A percentile compares a stretch with the other conserved stretches of the same genome.
Conservation (phyloP, 805 yeast genomes). For the Starmerella scarabaei region DNA sequence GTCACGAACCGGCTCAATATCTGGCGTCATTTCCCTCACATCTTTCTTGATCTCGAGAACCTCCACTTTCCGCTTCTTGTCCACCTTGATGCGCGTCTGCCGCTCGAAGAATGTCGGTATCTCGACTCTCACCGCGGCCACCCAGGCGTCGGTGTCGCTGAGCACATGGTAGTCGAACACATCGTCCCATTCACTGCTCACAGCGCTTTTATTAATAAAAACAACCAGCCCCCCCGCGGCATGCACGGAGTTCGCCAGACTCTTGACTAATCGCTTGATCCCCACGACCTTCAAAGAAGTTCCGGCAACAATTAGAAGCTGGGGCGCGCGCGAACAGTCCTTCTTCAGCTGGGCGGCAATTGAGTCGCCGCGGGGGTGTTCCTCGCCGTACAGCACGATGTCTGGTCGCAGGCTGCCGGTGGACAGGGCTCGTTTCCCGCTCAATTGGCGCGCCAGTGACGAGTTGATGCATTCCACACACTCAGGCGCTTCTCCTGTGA, state of each 20-base stretch:
- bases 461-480: slow-evolving; percentile 56
- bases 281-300: slow-evolving; percentile 89
- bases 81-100: slow-evolving; percentile 27
- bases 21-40: not conserved
- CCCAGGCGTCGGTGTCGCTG: slow-evolving; percentile 76
- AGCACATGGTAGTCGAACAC: slow-evolving; percentile 67
- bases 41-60: not conserved
- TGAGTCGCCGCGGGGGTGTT: slow-evolving; percentile 77
- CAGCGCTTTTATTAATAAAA: slow-evolving; percentile 56
- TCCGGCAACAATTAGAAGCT: slow-evolving; percentile 75
- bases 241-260: slow-evolving; percentile 56
- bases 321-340: slow-evolving; percentile 55
- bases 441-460: slow-evolving; percentile 41
- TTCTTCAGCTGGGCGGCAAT: slow-evolving; percentile 55
- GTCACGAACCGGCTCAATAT: not conserved
- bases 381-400: slow-evolving; percentile 85
- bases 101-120: slow-evolving; percentile 52
- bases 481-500: slow-evolving; percentile 58
- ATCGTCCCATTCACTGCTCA: slow-evolving; percentile 52
- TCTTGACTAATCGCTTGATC: slow-evolving; percentile 61
- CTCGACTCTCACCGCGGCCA: slow-evolving; percentile 38
- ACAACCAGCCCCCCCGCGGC: slow-evolving; percentile 65
- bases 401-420: slow-evolving; percentile 77
- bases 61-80: slow-evolving; percentile 8
- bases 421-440: slow-evolving; percentile 65